Evolutionary conservation across 2,329 filamentous ascomycete species (phyloP).

Genomic region (Colletotrichum brevisporum): DNA sequence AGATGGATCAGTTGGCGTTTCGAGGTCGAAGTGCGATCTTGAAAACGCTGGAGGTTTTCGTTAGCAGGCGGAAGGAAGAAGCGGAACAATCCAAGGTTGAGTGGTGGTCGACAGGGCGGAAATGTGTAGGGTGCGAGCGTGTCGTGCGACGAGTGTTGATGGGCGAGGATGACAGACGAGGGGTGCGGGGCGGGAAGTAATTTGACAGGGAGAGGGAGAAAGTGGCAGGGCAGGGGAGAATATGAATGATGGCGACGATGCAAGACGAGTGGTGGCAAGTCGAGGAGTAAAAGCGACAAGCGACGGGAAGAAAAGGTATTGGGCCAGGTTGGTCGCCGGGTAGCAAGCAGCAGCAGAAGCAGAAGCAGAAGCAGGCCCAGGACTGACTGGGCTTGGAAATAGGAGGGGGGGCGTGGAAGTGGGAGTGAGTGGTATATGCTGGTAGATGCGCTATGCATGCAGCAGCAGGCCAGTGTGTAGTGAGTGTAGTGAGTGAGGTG

Average conservation of each 20-base stretch:
- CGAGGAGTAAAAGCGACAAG: slow-evolving; percentile 31
- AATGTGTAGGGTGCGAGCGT: slow-evolving; percentile 29
- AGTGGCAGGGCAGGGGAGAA: slow-evolving; percentile 38
- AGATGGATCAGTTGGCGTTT: slow-evolving; percentile 15
- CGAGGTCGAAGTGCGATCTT: slow-evolving; percentile 19
- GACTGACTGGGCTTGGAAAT: slow-evolving; percentile 29
- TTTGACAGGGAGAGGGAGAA: slow-evolving; percentile 39
- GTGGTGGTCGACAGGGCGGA: slow-evolving; percentile 30
- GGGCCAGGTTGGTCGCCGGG: slow-evolving; percentile 29
- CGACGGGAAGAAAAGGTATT: slow-evolving; percentile 24
- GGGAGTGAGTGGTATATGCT: slow-evolving; percentile 38
- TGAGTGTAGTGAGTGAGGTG: slow-evolving; percentile 20
- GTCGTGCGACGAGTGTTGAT: slow-evolving; percentile 38
- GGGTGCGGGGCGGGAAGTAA: slow-evolving; percentile 41
- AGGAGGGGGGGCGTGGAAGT: slow-evolving; percentile 36
- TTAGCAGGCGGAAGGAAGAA: slow-evolving; percentile 26
- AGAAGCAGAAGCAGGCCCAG: slow-evolving; percentile 37
- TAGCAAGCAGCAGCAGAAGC: slow-evolving; percentile 24
- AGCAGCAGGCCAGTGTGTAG: slow-evolving; percentile 27
- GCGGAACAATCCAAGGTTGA: background rate
- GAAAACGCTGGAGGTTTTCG: slow-evolving; percentile 15
- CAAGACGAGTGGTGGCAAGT: slow-evolving; percentile 39
- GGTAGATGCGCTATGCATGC: slow-evolving; percentile 38
- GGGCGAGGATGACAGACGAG: slow-evolving; percentile 40
- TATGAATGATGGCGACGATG: slow-evolving; percentile 42